Base-by-base conservation (phyloP, 2,329 filamentous ascomycete species). In the Paraconiothyrium brasiliense region DNA sequence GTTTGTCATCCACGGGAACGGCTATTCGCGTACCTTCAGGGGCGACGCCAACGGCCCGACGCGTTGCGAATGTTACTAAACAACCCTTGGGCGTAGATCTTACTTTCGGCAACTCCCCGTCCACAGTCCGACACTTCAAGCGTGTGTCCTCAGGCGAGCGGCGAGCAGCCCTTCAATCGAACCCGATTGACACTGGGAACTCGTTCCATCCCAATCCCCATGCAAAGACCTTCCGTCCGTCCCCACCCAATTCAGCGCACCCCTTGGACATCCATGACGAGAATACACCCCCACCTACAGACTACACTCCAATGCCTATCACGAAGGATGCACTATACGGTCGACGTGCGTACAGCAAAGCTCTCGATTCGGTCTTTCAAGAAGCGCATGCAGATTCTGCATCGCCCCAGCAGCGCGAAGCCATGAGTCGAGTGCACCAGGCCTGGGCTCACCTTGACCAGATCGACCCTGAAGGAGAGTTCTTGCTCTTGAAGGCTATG, bases 51-150 rank as follows among this genome's bases (percentile, higher is more conserved):
- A 83, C 82, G 3, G 78, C 82, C 37, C 79, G 81, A 22, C 78
- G 79, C 22, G 72, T 82, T 57, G 84, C 80, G 62, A 72, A 75
- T 35, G 61, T 67, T 30, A 67, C 71, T 9, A 93, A 92, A 78
- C 90, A 92, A 66, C 94, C 94, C 0, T 84, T 97, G 1, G 93
- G 93, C 58, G 86, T 95, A 1, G 93, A 98, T 72, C 90, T 97
- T 84, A 96, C 91, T 6, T 98, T 96, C 79, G 95, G 94, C 55
- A 98, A 98, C 78, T 91, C 90, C 8, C 92, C 92, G 1, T 97
- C 94, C 0, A 97, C 94, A 16, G 92, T 97, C 67, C 90, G 94
- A 58, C 90, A 97, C 56, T 98, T 97, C 83, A 92, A 92, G 66
- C 89, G 94, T 27, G 93, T 97, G 0, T 95, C 94, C 0, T 91